Conservation (phyloP, 768 basidiomycete species). For the Mycena haematopus region DNA sequence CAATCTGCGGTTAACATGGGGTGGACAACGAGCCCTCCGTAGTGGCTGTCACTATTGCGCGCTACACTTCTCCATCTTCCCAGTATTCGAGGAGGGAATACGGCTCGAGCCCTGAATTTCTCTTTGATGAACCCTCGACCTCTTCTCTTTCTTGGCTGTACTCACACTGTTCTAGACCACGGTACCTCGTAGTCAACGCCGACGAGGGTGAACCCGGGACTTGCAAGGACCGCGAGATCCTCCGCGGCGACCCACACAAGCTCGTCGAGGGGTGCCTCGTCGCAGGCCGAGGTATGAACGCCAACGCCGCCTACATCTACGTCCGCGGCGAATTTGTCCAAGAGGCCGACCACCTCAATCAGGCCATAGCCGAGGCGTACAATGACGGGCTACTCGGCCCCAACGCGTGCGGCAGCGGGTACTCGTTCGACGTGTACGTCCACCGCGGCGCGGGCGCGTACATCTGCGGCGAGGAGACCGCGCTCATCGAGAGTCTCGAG, state of each 20-base stretch:
- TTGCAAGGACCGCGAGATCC: constrained; percentile 98
- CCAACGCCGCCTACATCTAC: constrained; percentile 98
- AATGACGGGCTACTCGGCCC: constrained; percentile 86
- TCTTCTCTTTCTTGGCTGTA: neutral
- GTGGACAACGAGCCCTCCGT: too few species aligned
- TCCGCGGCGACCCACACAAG: constrained; percentile 98
- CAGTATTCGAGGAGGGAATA: too few species aligned
- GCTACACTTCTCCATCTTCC: too few species aligned
- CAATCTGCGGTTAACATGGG: too few species aligned
- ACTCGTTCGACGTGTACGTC: constrained; percentile 97
- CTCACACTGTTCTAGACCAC: constrained; percentile 58
- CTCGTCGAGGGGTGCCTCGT: constrained; percentile 97
- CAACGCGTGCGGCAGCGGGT: constrained; percentile 91
- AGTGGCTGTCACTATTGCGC: too few species aligned
- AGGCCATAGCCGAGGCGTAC: constrained; percentile 96
- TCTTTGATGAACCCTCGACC: neutral
- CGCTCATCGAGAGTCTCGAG: constrained; percentile 94
- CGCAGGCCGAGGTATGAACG: constrained; percentile 97
- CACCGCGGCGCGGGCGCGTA: constrained; percentile 98
- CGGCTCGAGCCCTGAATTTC: too few species aligned
- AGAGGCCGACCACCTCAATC: constrained; percentile 92
- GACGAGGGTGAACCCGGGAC: constrained; percentile 99
- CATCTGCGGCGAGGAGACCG: constrained; percentile 98
- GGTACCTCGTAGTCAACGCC: constrained; percentile 97
- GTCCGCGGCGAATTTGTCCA: constrained; percentile 98